A percentile compares a stretch with the other conserved stretches of the same genome.
Conservation (phyloP, 352 stramenopile genomes). For the Thraustochytrium striatum region DNA sequence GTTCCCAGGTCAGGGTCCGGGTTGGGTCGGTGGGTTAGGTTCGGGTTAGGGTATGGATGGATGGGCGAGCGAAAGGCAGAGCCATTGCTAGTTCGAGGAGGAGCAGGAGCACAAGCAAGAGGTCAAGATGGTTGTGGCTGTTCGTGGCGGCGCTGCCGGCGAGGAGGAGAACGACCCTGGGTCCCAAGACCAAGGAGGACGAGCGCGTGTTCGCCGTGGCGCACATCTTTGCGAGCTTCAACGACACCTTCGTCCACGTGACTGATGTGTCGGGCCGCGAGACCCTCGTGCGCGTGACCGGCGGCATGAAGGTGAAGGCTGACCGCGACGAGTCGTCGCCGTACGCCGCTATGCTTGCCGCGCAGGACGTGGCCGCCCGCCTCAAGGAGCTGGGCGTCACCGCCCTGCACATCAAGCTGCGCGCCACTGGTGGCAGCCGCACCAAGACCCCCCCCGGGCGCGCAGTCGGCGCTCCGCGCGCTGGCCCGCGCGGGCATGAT, state of each 20-base stretch:
- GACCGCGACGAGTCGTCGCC: slow-evolving; percentile 98
- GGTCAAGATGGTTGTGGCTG: neutral
- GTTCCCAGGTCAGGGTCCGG: neutral
- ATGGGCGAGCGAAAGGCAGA: no score
- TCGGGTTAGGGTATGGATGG: no score
- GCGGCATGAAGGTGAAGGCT: slow-evolving; percentile 99
- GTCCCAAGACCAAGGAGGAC: slow-evolving; percentile 88
- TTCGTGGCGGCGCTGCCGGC: slow-evolving; percentile 58
- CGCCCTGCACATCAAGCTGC: slow-evolving; percentile 99
- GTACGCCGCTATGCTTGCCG: slow-evolving; percentile 99
- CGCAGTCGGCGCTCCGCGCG: slow-evolving; percentile 94
- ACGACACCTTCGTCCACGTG: slow-evolving; percentile 99
- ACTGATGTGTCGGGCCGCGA: slow-evolving; percentile 98
- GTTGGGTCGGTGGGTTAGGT: neutral
- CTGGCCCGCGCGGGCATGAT: slow-evolving; percentile 98
- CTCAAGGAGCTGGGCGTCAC: slow-evolving; percentile 96
- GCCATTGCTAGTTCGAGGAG: neutral
- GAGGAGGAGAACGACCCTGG: slow-evolving; percentile 85
- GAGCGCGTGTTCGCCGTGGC: slow-evolving; percentile 98
- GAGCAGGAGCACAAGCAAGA: neutral
- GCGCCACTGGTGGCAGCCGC: slow-evolving; percentile 97
- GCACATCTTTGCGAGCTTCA: slow-evolving; percentile 99
- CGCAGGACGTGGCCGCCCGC: slow-evolving; percentile 94
- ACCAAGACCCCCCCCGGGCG: slow-evolving; percentile 94
- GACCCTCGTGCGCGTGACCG: slow-evolving; percentile 98